Evolutionary conservation across 371 early-diverging fungal species (phyloP), one percentile per base, ranked within the genome.

Genomic region (Vairimorpha ceranae): DNA sequence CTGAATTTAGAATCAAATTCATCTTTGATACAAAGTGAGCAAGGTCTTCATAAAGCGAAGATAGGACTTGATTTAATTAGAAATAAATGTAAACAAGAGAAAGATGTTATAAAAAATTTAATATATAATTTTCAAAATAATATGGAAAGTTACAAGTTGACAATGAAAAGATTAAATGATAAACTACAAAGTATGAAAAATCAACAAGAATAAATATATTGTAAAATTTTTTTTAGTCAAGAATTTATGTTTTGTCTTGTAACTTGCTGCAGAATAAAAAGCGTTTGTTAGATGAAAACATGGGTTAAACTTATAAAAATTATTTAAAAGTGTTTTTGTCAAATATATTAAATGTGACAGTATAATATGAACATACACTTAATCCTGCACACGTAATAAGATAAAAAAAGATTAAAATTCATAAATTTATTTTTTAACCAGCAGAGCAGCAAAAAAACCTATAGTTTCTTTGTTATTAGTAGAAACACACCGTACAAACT

Each of bases 1-100:
- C 71, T 84, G 15, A 73, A 76, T 14, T 51, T 79, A 17, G 78
- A 79, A 35, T 73, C 78, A 17, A 80, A 81, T 52, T 81, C 70
- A 48, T 72, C 73, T 8, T 65, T 83, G 12, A 73, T 81, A 38
- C 77, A 75, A 59, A 77, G 78, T 38, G 83, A 84, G 69, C 82
- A 80, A 52, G 67, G 58, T 21, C 65, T 80, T 17, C 76, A 77
- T 36, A 67, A 77, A 45, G 52, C 73, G 38, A 81, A 78, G 52
- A 84, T 84, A 7, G 52, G 68, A 29, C 63, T 82, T 10, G 81
- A 76, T 59, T 63, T 70, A n/a, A 29, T 74, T 19, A 32, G 45
- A 2, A 72, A 82, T 25, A 64, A 56, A n/a, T 66, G 80, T 36
- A 41, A 72, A 17, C 51, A 48, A 14, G 84, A 83, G 56, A 74